Conservation (phyloP, 129 eudicot species). For the Ambrosia artemisiifolia region DNA sequence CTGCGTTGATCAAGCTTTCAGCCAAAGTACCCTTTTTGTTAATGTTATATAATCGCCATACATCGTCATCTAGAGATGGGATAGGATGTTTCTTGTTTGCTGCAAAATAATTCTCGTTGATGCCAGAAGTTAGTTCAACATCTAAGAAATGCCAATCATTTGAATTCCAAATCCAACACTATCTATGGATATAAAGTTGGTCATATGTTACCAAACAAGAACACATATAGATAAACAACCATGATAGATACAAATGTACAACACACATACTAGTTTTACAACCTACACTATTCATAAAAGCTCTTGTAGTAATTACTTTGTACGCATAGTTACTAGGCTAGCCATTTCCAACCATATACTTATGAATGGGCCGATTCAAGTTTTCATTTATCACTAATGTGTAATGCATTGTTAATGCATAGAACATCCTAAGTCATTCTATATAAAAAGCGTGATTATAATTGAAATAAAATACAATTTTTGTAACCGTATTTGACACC, state of each 20-base stretch:
- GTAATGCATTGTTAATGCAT: too few relatives aligned
- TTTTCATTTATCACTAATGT: too few relatives aligned
- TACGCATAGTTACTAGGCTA: too few relatives aligned
- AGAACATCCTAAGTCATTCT: too few relatives aligned
- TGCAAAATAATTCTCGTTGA: constrained; percentile 28
- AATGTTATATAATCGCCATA: constrained; percentile 43
- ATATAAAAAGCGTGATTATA: too few relatives aligned
- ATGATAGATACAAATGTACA: neutral
- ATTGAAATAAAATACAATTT: too few relatives aligned
- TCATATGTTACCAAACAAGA: neutral
- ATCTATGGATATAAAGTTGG: neutral
- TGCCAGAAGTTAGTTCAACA: neutral
- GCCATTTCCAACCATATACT: too few relatives aligned
- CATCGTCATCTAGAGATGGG: constrained; percentile 39
- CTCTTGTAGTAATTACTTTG: too few relatives aligned
- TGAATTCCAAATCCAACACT: constrained; percentile 1
- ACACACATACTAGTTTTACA: too few relatives aligned
- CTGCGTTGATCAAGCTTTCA: constrained; percentile 18
- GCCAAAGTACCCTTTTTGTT: constrained; percentile 21
- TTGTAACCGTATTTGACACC: neutral
- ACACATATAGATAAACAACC: neutral
- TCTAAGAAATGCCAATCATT: neutral
- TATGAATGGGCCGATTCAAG: too few relatives aligned
- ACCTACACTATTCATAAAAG: too few relatives aligned
- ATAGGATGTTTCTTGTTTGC: constrained; percentile 24